Evolutionary conservation across 345 rosid species (phyloP).

Genomic region (Mallotus nudiflorus): DNA sequence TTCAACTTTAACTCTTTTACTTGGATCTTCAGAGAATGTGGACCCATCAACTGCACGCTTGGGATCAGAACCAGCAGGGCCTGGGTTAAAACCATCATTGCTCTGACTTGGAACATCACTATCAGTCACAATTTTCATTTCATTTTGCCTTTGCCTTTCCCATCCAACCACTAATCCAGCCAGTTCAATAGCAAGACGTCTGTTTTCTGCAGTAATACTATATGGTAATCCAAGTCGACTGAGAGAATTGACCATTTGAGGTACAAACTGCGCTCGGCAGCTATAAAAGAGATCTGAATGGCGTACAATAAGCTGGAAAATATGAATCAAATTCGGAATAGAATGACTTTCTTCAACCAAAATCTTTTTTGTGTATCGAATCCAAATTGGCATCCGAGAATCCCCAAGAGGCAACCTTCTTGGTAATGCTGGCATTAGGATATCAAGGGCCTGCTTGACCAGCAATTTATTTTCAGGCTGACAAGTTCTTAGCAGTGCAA

Average conservation of each 20-base stretch:
- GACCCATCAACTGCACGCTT: constrained; percentile 82
- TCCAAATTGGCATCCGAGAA: constrained; percentile 99
- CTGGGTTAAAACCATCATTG: constrained; percentile 56
- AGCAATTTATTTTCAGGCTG: constrained; percentile 96
- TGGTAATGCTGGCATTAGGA: constrained; percentile 97
- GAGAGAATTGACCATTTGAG: constrained; percentile 99
- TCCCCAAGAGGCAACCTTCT: constrained; percentile 93
- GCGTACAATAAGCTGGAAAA: constrained; percentile 96
- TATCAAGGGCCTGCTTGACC: constrained; percentile 99
- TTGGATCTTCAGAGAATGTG: constrained; percentile 74
- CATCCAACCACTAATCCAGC: constrained; percentile 98
- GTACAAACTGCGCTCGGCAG: constrained; percentile 98
- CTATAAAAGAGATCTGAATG: constrained; percentile 96
- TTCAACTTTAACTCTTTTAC: constrained; percentile 86
- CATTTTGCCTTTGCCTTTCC: constrained; percentile 98
- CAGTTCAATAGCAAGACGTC: constrained; percentile 98
- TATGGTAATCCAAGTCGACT: constrained; percentile 97
- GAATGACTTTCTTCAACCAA: constrained; percentile 99
- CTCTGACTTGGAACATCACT: constrained; percentile 59
- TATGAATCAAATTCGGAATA: constrained; percentile 92
- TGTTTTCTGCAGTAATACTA: constrained; percentile 87
- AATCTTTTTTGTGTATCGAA: constrained; percentile 94
- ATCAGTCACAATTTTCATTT: constrained; percentile 71
- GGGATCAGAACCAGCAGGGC: constrained; percentile 53
- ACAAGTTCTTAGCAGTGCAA: constrained; percentile 98